Evolutionary conservation across 257 asterid genomes (phyloP), one percentile per base, ranked within the genome.

Genomic region (Catharanthus roseus): DNA sequence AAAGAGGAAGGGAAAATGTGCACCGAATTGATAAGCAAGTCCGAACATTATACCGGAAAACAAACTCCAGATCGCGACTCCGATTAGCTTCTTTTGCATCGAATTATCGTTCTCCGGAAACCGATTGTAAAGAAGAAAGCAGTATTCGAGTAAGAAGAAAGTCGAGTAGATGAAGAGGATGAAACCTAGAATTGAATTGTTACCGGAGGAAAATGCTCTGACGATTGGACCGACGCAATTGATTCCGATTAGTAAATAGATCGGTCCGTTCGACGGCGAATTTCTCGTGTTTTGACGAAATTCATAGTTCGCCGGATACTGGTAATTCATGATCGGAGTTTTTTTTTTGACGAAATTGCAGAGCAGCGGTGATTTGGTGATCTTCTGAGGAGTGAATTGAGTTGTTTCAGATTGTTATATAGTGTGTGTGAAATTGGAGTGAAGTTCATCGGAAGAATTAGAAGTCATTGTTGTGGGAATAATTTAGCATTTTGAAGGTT

Each of bases 131-230:
- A 29, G 19, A 21, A 8, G 10, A 44, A 44, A 67, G 54, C 78
- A 67, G 10, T 18, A 74, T 36, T 74, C 69, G 3, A 74, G 58
- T 26, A 51, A 15, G 63, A 74, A 44, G 73, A 57, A 67, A 26
- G 64, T 58, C 21, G 66, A 44, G 68, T 44, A 74, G 0, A 74
- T 5, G 44, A 54, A 56, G 28, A 67, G 10, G 26, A 74, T 44
- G 60, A 74, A 74, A 45, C 26, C 62, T 3, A 67, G 69, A 53
- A 74, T 21, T 50, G 55, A 45, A 5, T 23, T 15, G 31, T 57
- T 60, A 69, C 78, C 69, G 33, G 64, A 57, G 31, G 69, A 45
- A 67, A 56, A 45, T 8, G 73, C 78, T 44, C 78, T 26, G 69
- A 44, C 10, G 3, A 74, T 24, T 36, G 69, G n/a, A 24, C 69